Evolutionary conservation across 2,329 filamentous ascomycete genomes (phyloP), one percentile per base, ranked within the genome.

Genomic region (Cercospora citrullina): DNA sequence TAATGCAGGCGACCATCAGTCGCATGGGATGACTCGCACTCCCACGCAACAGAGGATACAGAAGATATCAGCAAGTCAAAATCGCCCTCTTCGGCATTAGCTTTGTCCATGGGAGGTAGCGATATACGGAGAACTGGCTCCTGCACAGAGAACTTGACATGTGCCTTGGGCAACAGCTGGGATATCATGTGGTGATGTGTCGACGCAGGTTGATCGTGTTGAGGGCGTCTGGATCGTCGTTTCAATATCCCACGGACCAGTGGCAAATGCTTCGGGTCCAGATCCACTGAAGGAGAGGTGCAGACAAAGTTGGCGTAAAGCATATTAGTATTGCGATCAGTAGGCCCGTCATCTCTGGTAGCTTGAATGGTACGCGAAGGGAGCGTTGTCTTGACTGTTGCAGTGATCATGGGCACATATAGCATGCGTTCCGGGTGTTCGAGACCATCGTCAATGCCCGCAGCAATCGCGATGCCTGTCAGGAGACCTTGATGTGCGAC

Each of bases 361-460:
- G 94, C 87, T 77, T 94, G 91, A 10, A 99, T 90, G 0, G 94
- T 96, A 80, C 98, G 97, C 12, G 95, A 96, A 5, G 94, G 94
- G 7, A 98, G 82, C 0, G 96, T 99, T 0, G 95, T 98, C 78
- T 94, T 93, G 68, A 98, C 88, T 0, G 90, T 99, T 2, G 94
- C 97, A 1, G 95, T 99, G 21, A 94, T 92, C 95, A 99, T 98
- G 0, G 95, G 95, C 53, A 99, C 87, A 78, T 99, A 99, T 23
- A 97, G 81, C 67, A 99, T 86, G 64, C 94, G 89, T 77, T 97
- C 93, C 0, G 92, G 90, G 74, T 91, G 91, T 8, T 91, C 91
- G 30, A 90, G 88, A n/a, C 93, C 92, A 77, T 97, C 93, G 75
- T 97, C 94, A 39, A 99, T 85, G 45, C 93, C 95, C 66, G 98